Percentiles rank a stretch among this genome's conserved stretches.
Conservation (phyloP, 2,329 filamentous ascomycete species). For the Botryotinia calthae region DNA sequence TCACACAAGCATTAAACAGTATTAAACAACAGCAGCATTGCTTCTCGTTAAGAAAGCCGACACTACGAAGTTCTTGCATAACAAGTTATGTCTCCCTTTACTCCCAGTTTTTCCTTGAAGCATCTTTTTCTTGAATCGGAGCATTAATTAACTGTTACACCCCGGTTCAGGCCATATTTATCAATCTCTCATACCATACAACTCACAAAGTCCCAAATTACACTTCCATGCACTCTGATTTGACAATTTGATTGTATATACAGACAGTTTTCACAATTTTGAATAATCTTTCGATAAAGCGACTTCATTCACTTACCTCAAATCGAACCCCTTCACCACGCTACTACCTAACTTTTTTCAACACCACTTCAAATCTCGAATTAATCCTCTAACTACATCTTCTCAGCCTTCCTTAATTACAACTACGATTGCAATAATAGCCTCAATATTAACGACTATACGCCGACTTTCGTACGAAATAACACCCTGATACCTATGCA, state of each 20-base stretch:
- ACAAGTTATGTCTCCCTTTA: background rate
- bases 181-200: background rate
- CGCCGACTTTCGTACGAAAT: too few species aligned
- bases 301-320: constrained; percentile 1
- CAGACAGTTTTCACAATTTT: background rate
- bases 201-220: background rate
- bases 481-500: background rate
- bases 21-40: background rate
- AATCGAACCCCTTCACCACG: constrained; percentile 12
- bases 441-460: background rate
- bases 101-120: background rate
- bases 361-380: background rate
- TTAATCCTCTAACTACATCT: background rate
- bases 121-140: background rate
- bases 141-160: background rate
- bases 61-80: background rate
- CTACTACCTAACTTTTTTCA: background rate
- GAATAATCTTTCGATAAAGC: background rate
- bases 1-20: background rate
- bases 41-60: background rate
- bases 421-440: too few species aligned
- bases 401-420: background rate
- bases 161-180: background rate
- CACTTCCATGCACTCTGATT: background rate
- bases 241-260: background rate